Conservation (phyloP, 306 rosid species). For the Vigna radiata region DNA sequence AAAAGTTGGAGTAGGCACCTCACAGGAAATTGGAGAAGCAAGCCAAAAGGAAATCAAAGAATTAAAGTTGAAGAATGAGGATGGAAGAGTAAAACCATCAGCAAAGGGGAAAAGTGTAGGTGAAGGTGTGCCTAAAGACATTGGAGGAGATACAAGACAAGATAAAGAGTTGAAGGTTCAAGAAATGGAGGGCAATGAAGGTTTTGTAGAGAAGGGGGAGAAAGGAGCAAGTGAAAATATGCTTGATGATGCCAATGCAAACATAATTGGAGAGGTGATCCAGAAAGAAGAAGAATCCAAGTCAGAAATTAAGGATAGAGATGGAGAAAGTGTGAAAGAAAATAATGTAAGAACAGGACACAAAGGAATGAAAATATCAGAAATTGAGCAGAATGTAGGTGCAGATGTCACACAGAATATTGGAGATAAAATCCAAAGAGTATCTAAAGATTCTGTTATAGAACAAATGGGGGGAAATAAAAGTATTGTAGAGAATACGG, state of each 20-base stretch:
- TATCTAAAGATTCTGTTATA: slow-evolving; percentile 25
- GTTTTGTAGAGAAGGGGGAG: not conserved
- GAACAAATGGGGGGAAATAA: slow-evolving; percentile 4
- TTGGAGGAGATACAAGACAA: slow-evolving; percentile 4
- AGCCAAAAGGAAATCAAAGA: slow-evolving; percentile 34
- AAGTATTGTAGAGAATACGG: not conserved
- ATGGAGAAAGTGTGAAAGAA: not conserved
- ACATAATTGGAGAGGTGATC: not conserved
- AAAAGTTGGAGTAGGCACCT: not conserved
- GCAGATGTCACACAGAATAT: not conserved
- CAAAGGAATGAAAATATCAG: slow-evolving; percentile 4
- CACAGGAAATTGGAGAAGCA: slow-evolving; percentile 7
- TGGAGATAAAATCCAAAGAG: slow-evolving; percentile 23
- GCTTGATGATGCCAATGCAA: slow-evolving; percentile 15
- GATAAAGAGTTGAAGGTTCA: not conserved
- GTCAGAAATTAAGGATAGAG: slow-evolving; percentile 13
- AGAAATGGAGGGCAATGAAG: not conserved
- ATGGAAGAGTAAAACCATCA: not conserved
- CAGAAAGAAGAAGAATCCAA: slow-evolving; percentile 15
- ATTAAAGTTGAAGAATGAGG: not conserved
- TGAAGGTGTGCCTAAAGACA: not conserved
- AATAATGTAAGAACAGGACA: not conserved
- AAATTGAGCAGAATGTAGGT: not conserved
- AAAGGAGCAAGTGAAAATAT: not conserved
- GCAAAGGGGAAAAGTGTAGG: not conserved